Evolutionary conservation across 2,329 filamentous ascomycete species (phyloP).

Genomic region (Balansia obtecta): DNA sequence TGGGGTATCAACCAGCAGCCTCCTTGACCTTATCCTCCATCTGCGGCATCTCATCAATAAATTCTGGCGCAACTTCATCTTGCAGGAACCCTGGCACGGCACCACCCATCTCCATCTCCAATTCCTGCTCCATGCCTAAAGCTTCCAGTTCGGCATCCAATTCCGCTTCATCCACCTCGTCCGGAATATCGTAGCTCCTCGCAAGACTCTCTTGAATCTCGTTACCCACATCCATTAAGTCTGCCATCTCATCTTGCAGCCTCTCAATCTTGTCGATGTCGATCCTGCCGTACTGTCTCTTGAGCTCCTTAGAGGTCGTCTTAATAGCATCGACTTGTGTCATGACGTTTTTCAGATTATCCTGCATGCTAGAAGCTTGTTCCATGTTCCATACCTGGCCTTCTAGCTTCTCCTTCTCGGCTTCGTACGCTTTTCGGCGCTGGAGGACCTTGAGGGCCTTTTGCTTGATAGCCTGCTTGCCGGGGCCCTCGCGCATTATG

Average conservation of each 20-base stretch:
- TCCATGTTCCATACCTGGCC: constrained; percentile 99
- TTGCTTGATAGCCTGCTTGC: constrained; percentile 83
- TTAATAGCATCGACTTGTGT: constrained; percentile 96
- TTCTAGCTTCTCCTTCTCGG: constrained; percentile 85
- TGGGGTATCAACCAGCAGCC: constrained; percentile 41
- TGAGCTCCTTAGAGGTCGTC: constrained; percentile 85
- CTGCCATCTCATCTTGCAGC: constrained; percentile 98
- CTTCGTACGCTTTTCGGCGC: constrained; percentile 87
- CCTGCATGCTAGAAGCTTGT: constrained; percentile 95
- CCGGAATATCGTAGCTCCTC: constrained; percentile 84
- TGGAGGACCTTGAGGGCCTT: constrained; percentile 92
- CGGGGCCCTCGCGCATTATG: constrained; percentile 92
- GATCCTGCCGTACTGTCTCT: constrained; percentile 92
- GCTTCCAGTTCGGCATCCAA: constrained; percentile 94
- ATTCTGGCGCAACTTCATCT: constrained; percentile 75
- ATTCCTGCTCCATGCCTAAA: constrained; percentile 83
- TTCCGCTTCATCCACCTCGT: constrained; percentile 94
- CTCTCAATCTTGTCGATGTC: constrained; percentile 95
- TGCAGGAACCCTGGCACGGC: constrained; percentile 76
- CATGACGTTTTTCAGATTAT: constrained; percentile 97
- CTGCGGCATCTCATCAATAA: constrained; percentile 84
- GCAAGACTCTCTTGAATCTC: constrained; percentile 95
- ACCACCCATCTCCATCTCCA: constrained; percentile 55
- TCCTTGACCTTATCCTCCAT: constrained; percentile 68
- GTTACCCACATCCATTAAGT: constrained; percentile 93